A percentile compares a stretch with the other conserved stretches of the same genome.
These are phyloP conservation scores for Cercis canadensis DNA, from an alignment of 306 rosid genomes.

Conservation along the genomic window DNA sequence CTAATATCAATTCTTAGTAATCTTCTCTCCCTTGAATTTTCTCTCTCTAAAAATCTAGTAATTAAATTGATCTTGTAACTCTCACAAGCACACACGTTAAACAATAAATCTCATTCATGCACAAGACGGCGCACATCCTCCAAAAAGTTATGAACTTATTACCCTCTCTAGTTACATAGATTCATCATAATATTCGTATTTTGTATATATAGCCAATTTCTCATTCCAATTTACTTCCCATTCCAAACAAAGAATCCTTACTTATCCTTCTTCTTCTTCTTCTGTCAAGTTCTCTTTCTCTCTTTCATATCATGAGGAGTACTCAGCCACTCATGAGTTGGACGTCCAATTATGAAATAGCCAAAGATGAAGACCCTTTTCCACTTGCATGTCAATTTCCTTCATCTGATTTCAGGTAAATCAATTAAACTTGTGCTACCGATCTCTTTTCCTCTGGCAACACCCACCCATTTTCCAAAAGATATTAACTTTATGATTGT, in stretches of 20 bases:
- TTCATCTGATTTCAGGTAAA: conserved; percentile 45
- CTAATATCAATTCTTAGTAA: conserved; percentile 3
- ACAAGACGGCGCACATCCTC: conserved; percentile 70
- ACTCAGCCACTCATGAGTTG: conserved; percentile 29
- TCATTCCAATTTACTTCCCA: no score
- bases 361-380: conserved; percentile 42
- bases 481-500: not conserved
- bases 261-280: not conserved
- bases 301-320: conserved; percentile 19
- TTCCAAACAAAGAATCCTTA: not conserved
- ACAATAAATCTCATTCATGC: conserved; percentile 53
- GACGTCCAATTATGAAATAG: conserved; percentile 22
- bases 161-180: no score
- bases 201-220: conserved; percentile 39
- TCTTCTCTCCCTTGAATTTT: conserved; percentile 3
- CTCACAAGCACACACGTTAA: conserved; percentile 46
- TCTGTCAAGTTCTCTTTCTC: not conserved
- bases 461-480: no score
- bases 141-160: conserved; percentile 31
- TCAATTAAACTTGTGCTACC: not conserved
- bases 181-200: conserved; percentile 28
- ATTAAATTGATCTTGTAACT: conserved; percentile 62
- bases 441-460: not conserved
- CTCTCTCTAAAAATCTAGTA: conserved; percentile 18
- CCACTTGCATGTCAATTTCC: conserved; percentile 35